phyloP scores from a whole-genome alignment of 495 filamentous ascomycete genomes.

The Trichodelitschia bisporula region DNA sequence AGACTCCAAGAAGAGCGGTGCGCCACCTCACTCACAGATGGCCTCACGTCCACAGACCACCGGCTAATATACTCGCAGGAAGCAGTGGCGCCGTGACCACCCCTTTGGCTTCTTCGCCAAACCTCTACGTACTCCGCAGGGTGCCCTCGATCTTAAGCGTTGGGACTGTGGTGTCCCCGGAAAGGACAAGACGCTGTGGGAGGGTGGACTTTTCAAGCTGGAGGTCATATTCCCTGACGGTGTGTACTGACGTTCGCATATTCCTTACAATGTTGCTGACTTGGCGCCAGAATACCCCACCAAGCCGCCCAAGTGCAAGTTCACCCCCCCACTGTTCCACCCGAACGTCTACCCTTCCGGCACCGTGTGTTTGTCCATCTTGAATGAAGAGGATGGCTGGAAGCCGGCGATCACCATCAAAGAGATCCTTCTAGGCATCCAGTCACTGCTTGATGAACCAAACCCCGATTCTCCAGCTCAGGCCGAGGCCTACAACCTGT shows the following conservation, averaged over 20 bases:
- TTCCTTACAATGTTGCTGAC: slow-evolving; percentile 7
- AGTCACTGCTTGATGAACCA: slow-evolving; percentile 84
- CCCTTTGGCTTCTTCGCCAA: slow-evolving; percentile 95
- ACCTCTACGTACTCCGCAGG: slow-evolving; percentile 52
- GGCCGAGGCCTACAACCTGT: slow-evolving; percentile 92
- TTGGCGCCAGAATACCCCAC: slow-evolving; percentile 77
- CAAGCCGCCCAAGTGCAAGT: slow-evolving; percentile 98
- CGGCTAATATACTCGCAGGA: slow-evolving; percentile 26
- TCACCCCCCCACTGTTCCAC: slow-evolving; percentile 86
- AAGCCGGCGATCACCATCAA: slow-evolving; percentile 95
- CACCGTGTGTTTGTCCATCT: slow-evolving; percentile 88
- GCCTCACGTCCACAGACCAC: neutral
- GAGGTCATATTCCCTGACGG: slow-evolving; percentile 86
- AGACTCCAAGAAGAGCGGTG: slow-evolving; percentile 82
- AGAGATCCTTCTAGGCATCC: slow-evolving; percentile 85
- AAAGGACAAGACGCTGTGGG: slow-evolving; percentile 90
- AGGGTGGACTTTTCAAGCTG: slow-evolving; percentile 85
- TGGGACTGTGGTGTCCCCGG: slow-evolving; percentile 96
- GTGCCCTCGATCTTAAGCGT: slow-evolving; percentile 70
- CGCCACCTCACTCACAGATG: slow-evolving; percentile 5
- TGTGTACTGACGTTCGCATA: slow-evolving; percentile 27
- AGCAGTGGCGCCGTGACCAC: slow-evolving; percentile 91
- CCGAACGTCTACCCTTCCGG: slow-evolving; percentile 98
- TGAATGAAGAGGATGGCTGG: slow-evolving; percentile 98
- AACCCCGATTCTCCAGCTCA: slow-evolving; percentile 95